Base-by-base conservation (phyloP, 2,329 filamentous ascomycete genomes). In the Geoglossum cookeanum region DNA sequence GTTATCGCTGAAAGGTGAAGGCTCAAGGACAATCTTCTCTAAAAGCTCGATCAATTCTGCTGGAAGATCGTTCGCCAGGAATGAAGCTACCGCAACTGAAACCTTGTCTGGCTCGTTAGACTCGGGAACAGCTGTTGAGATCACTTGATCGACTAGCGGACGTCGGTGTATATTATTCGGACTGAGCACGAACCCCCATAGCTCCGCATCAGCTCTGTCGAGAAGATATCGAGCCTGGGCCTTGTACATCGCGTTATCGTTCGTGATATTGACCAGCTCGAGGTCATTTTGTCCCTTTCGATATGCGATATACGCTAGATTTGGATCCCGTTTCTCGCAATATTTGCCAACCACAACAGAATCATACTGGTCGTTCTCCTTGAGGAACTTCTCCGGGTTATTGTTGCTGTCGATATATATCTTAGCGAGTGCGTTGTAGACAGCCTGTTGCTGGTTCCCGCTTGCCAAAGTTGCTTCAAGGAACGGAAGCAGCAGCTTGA, bases 371-470 rank as follows among this genome's bases (percentile, higher is more conserved):
- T 96, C 88, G 67, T 98, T 98, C 73, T 96, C 88, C 74, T 92
- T 94, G 56, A 98, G 75, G 75, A 98, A 98, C 68, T 87, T 87
- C 77, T 98, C 92, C 0, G 92, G 92, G 68, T 96, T 89, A 74
- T 96, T 95, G 78, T 98, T 98, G 63, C 83, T 89, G 71, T 98
- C 92, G 59, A 98, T 98, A 73, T 98, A 98, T 64, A 98, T 98
- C 80, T 98, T 98, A 55, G 92, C 92, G 33, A 98, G 78, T 5
- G 92, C 94, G 63, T 98, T 97, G 78, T 86, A 97, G 17, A 98
- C 87, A 49, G 91, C 94, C 69, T 94, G 89, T 70, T 98, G 90
- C 69, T 94, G 86, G 72, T 95, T 96, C 49, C 92, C 92, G 55
- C 83, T 80, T 55, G 87, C 84, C 53, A 98, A 75, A 8, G 89